phyloP scores from a whole-genome alignment of 2,329 filamentous ascomycete species.

The Amauroascus verrucosus region DNA sequence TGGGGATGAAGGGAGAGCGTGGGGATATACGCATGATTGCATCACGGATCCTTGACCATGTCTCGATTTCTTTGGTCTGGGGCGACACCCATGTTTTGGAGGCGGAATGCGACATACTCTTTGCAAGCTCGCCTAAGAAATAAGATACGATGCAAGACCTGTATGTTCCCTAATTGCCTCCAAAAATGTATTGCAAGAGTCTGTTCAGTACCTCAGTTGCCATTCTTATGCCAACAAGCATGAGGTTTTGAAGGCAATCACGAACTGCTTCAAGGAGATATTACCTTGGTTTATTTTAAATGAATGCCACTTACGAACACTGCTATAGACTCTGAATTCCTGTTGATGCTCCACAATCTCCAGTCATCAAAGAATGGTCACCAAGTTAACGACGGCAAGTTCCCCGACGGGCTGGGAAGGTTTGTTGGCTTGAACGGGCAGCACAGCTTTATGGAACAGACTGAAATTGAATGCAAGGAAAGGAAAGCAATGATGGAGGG shows the following conservation, averaged over 20 bases:
- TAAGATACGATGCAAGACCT: not conserved
- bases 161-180: not conserved
- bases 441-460: not conserved
- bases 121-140: not conserved
- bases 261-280: not conserved
- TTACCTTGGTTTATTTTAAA: not conserved
- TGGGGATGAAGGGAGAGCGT: slow-evolving; percentile 22
- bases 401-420: not conserved
- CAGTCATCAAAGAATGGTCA: not conserved
- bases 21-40: slow-evolving; percentile 20
- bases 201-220: slow-evolving; percentile 1
- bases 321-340: not conserved
- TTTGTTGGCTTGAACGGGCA: not conserved
- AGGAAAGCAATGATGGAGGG: not conserved
- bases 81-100: slow-evolving; percentile 25
- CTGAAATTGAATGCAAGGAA: not conserved
- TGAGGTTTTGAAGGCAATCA: not conserved
- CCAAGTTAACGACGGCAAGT: not conserved
- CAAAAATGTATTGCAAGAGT: not conserved
- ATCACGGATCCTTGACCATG: slow-evolving; percentile 20
- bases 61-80: slow-evolving; percentile 21
- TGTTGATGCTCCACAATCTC: not conserved
- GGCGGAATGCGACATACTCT: slow-evolving; percentile 19
- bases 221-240: slow-evolving; percentile 1
- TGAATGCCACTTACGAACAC: not conserved